A percentile compares a stretch with the other conserved stretches of the same genome.
These are phyloP conservation scores for Pistacia atlantica DNA, from an alignment of 345 rosid species.

Conservation along the genomic window DNA sequence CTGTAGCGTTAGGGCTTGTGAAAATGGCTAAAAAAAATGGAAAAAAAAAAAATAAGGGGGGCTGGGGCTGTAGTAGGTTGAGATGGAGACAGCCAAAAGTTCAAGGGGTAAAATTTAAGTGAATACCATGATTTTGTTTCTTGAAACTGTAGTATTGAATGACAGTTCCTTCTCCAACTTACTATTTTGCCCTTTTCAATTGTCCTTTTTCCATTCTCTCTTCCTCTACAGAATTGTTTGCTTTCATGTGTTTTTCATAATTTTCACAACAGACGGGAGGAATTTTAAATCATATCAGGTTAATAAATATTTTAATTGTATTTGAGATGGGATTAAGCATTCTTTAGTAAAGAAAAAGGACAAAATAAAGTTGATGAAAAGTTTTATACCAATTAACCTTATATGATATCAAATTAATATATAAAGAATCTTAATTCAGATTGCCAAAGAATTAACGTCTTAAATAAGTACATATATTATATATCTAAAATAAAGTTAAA, in stretches of 20 bases:
- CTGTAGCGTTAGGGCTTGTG: constrained; percentile 8
- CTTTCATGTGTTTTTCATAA: neutral
- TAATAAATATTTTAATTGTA: no score
- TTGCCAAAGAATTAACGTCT: no score
- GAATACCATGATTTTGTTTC: constrained; percentile 34
- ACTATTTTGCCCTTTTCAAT: constrained; percentile 22
- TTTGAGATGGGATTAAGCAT: no score
- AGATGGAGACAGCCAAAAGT: constrained; percentile 26
- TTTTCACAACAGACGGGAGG: no score
- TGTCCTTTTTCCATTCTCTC: neutral
- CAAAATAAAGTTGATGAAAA: no score
- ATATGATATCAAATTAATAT: no score
- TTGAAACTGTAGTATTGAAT: constrained; percentile 25
- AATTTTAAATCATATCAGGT: no score
- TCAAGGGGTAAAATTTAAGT: constrained; percentile 26
- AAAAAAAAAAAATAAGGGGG: neutral
- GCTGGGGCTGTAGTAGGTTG: constrained; percentile 17
- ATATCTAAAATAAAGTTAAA: no score
- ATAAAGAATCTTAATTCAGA: no score
- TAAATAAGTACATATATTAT: no score
- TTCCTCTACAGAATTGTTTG: neutral
- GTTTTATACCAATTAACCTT: no score
- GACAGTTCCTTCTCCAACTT: constrained; percentile 26
- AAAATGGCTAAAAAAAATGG: neutral
- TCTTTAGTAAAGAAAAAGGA: no score